Base-by-base conservation (phyloP, 169 alveolate genomes). In the Plasmodium fragile region DNA sequence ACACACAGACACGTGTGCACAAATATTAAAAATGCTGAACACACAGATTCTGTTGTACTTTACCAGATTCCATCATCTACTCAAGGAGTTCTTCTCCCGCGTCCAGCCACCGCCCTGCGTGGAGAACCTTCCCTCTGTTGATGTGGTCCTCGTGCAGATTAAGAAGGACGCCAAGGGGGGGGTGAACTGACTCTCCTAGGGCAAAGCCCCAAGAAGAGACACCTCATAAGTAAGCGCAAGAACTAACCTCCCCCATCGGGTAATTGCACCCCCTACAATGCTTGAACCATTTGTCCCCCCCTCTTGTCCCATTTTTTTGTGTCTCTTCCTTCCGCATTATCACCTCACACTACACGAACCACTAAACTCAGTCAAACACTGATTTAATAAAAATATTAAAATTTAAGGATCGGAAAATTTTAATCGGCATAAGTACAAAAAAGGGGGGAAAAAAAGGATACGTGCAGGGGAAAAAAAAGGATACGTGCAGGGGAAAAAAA, bases 331-430 rank as follows among this genome's bases (percentile, higher is more conserved):
- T n/a, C n/a, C n/a, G n/a, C n/a, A n/a, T 11, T 13, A 13, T 85
- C 28, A 16, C 65, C n/a, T 72, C 53, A 79, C 22, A 25, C n/a
- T n/a, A n/a, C n/a, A n/a, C n/a, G n/a, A n/a, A n/a, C n/a, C n/a
- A n/a, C n/a, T n/a, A 34, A 80, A 69, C 81, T 80, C 34, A 89
- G 81, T 78, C 45, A 59, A 89, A 78, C 90, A 41, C 79, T 77
- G 36, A 89, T 69, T 69, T 89, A 79, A 78, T 89, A 59, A 89
- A 89, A 89, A 78, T 89, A 80, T 89, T 72, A 89, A 89, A 89
- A 78, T 79, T 72, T 59, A 89, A 70, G 91, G 81, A 89, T 78
- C 81, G 94, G 81, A 89, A 89, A 89, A 89, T 78, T 78, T 89
- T 89, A 89, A 79, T 80, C 70, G 94, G 72, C 81, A 65, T 65